Evolutionary conservation across 306 rosid genomes (phyloP), one percentile per base, ranked within the genome.

Genomic region (Abrus precatorius): DNA sequence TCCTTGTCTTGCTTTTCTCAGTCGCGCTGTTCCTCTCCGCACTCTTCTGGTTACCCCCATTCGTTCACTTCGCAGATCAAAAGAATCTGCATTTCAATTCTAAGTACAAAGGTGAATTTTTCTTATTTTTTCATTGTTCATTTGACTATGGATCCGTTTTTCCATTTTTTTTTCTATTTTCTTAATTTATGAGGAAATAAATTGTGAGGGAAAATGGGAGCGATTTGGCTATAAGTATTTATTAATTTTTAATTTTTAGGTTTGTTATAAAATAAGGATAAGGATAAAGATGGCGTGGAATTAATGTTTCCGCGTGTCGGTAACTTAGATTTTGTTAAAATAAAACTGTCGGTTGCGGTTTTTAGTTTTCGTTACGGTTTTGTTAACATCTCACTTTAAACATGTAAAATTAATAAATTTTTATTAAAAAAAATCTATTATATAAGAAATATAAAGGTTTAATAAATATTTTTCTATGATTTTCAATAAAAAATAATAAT

Each of bases 41-140:
- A 56, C 14, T 91, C 13, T 91, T 92, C 69, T 91, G 92, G 92
- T 45, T 92, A 75, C 95, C 91, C 20, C 95, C 94, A 1, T 89
- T 92, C 53, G 78, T 79, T 69, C 87, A 63, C 79, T 83, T 38
- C 57, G 79, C 91, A 82, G 92, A 92, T 90, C 95, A 80, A 43
- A 63, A 60, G 82, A 85, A 88, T 92, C 92, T 82, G 84, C 83
- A 79, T 80, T 87, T 77, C 14, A 86, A 91, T 88, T 72, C 89
- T 0, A 65, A 73, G 76, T 92, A 85, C 79, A 87, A 72, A 92
- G 97, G 97, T 92, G 5, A 28, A 83, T 61, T 82, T 36, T 60
- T 8, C 32, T 14, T 36, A 20, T 63, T 76, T 44, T 55, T 32
- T 66, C 87, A 82, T 72, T 86, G 69, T 60, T 28, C 36, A 20